Evolutionary conservation across 2,329 filamentous ascomycete species (phyloP).

Genomic region (Xylariaceae sp.): DNA sequence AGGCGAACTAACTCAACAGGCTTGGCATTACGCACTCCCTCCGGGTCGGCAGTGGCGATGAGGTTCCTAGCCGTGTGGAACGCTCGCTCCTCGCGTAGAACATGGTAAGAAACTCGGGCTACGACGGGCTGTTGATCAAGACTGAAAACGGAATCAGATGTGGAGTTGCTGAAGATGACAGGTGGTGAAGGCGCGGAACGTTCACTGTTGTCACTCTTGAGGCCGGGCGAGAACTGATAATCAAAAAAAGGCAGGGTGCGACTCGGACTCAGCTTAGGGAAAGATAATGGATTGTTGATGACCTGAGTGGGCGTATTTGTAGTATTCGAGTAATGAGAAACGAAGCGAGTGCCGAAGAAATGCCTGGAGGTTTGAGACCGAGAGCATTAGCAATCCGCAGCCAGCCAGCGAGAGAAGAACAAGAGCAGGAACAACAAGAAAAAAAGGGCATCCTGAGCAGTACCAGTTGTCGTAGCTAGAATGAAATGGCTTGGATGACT

Average conservation of each 20-base stretch:
- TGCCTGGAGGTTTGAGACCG: constrained; percentile 44
- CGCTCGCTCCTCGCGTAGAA: constrained; percentile 77
- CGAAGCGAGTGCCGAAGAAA: constrained; percentile 58
- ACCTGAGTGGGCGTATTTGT: constrained; percentile 43
- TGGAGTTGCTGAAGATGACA: constrained; percentile 30
- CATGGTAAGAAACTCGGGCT: constrained; percentile 76
- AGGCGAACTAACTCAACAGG: constrained; percentile 76
- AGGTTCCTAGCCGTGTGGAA: constrained; percentile 77
- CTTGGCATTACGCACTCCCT: constrained; percentile 69
- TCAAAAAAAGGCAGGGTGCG: constrained; percentile 42
- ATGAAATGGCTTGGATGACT: constrained; percentile 52
- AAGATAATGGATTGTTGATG: constrained; percentile 39
- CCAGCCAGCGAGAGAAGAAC: too few species aligned
- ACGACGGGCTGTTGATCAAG: constrained; percentile 61
- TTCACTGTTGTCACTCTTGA: constrained; percentile 39
- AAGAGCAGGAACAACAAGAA: not conserved
- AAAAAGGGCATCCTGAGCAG: constrained; percentile 16
- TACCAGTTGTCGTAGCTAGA: constrained; percentile 86
- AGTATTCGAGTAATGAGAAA: constrained; percentile 45
- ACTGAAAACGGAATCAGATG: constrained; percentile 45
- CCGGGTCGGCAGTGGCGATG: constrained; percentile 63
- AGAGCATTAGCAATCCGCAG: constrained; percentile 8
- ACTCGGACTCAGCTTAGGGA: constrained; percentile 39
- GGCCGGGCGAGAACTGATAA: constrained; percentile 32
- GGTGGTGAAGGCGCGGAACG: constrained; percentile 35